These are phyloP conservation scores for Aspergillus wentii DNA, from an alignment of 495 filamentous ascomycete species.

Conservation along the genomic window DNA sequence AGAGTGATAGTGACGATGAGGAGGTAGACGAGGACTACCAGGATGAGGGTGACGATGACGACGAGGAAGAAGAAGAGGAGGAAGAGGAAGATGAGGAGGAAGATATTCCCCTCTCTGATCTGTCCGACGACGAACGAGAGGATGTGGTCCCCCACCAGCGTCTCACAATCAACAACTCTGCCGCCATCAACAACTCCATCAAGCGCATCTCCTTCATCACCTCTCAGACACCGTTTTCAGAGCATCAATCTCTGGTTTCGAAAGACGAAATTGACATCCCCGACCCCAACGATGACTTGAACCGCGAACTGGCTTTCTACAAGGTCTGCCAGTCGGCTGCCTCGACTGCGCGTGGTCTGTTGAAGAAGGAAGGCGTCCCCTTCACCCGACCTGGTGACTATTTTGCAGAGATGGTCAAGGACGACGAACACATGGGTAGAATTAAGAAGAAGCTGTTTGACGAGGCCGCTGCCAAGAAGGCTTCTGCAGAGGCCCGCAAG, in stretches of 20 bases:
- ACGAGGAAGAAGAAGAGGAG: conserved; percentile 37
- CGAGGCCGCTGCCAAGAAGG: conserved; percentile 88
- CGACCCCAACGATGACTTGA: conserved; percentile 81
- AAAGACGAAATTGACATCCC: conserved; percentile 49
- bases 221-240: conserved; percentile 56
- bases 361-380: conserved; percentile 76
- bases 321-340: conserved; percentile 81
- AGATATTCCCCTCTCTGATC: conserved; percentile 81
- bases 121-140: conserved; percentile 75
- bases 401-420: conserved; percentile 98
- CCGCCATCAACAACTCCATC: conserved; percentile 70
- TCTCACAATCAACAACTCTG: conserved; percentile 94
- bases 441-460: conserved; percentile 92
- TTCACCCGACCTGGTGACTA: conserved; percentile 91
- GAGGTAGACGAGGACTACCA: conserved; percentile 24
- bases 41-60: conserved; percentile 29
- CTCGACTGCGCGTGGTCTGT: conserved; percentile 58
- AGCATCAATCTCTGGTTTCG: conserved; percentile 56
- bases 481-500: conserved; percentile 81
- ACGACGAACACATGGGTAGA: conserved; percentile 95
- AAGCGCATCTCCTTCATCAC: conserved; percentile 69
- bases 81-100: conserved; percentile 43
- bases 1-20: conserved; percentile 23
- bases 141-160: conserved; percentile 86
- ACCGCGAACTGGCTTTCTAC: conserved; percentile 90